phyloP scores from a whole-genome alignment of 495 filamentous ascomycete species.

The Hypomontagnella monticulosa region DNA sequence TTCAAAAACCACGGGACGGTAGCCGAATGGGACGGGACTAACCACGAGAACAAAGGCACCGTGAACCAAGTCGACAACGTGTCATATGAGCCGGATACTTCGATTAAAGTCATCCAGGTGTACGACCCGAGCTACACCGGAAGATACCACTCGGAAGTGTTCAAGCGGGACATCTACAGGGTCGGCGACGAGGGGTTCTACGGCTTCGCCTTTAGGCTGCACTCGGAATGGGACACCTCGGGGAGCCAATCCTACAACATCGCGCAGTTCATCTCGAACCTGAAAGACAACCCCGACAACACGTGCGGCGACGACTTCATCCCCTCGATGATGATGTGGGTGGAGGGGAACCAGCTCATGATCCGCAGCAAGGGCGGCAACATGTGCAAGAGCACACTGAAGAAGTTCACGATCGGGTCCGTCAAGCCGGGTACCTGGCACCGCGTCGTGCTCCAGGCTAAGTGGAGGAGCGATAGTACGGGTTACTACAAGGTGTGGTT shows the following conservation, averaged over 20 bases:
- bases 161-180: conserved; percentile 54
- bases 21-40: conserved; percentile 54
- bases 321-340: conserved; percentile 63
- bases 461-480: conserved; percentile 54
- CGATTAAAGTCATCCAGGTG: conserved; percentile 62
- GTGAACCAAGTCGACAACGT: conserved; percentile 57
- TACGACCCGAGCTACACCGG: conserved; percentile 57
- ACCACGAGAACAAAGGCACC: conserved; percentile 54
- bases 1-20: conserved; percentile 61
- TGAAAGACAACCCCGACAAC: conserved; percentile 51
- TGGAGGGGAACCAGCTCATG: conserved; percentile 54
- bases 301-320: conserved; percentile 59
- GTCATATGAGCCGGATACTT: conserved; percentile 51
- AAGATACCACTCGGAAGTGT: conserved; percentile 64
- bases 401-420: conserved; percentile 44
- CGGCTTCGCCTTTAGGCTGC: conserved; percentile 63
- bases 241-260: conserved; percentile 60
- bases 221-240: conserved; percentile 56
- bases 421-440: conserved; percentile 59
- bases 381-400: conserved; percentile 47
- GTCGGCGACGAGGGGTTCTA: conserved; percentile 61
- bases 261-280: conserved; percentile 61
- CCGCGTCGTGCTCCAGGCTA: conserved; percentile 56
- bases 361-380: conserved; percentile 57
- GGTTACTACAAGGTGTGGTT: conserved; percentile 60